Evolutionary conservation across 495 filamentous ascomycete genomes (phyloP), one percentile per base, ranked within the genome.

Genomic region (Penicillium ochrochloron): DNA sequence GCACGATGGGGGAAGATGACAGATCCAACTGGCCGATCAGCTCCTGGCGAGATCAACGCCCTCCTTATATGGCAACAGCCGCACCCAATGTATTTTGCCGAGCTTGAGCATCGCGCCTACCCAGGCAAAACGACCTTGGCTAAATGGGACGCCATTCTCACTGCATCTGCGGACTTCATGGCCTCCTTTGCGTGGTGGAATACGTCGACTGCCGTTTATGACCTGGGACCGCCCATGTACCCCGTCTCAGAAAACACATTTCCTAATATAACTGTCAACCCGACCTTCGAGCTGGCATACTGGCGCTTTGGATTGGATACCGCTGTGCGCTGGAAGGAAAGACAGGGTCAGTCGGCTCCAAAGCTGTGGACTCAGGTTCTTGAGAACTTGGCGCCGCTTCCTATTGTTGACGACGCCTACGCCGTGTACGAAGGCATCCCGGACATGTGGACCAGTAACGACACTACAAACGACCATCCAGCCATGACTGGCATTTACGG

Each of bases 271-370:
- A 52, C 48, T 1, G 23, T 31, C 27, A 31, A 52, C 25, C 48
- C 48, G 48, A 52, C 48, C 25, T 52, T 52, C 8, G 48, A 52
- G 27, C 48, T 31, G 23, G 48, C 48, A 17, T 52, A 27, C 14
- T 52, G 48, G 48, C 44, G 44, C 19, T 46, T 46, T 21, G 42
- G 42, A 4, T 2, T 46, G 19, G 42, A 46, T 10, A 46, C 11
- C 23, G 42, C 42, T 10, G 19, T 46, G 9, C 42, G 42, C 19
- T 46, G 42, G 42, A 46, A 46, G 19, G 19, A 46, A 46, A 6
- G 42, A 46, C 42, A 46, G 9, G 42, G n/a, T 19, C 19, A 46
- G 19, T 46, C 42, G 8, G n/a, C 19, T 11, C 42, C 42, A 11
- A 10, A 46, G 19, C 9, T 21, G 19, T 46, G 42, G 42, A 21